Conservation (phyloP, 2,329 filamentous ascomycete genomes). For the Exophiala sp. region DNA sequence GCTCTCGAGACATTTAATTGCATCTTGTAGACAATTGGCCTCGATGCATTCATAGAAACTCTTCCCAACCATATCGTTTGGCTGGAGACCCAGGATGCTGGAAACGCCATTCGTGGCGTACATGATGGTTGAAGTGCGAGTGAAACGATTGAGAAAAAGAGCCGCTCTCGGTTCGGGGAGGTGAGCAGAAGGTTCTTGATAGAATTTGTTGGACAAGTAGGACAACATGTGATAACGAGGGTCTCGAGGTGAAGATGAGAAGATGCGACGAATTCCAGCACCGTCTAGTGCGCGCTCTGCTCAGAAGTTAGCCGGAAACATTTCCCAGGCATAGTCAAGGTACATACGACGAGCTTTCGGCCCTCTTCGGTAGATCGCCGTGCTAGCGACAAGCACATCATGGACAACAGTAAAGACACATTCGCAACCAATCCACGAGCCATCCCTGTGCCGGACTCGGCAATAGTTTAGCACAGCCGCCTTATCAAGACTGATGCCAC, state of each 20-base stretch:
- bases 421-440: slow-evolving; percentile 74
- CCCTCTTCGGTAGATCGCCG: slow-evolving; percentile 68
- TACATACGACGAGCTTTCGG: slow-evolving; percentile 70
- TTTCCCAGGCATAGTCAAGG: neutral
- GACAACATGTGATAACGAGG: slow-evolving; percentile 88
- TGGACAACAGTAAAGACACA: slow-evolving; percentile 88
- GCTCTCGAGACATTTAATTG: slow-evolving; percentile 73
- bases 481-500: slow-evolving; percentile 74
- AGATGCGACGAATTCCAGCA: slow-evolving; percentile 72
- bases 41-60: slow-evolving; percentile 88
- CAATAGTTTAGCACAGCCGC: slow-evolving; percentile 81
- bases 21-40: slow-evolving; percentile 70
- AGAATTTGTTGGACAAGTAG: slow-evolving; percentile 77
- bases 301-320: slow-evolving; percentile 20
- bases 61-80: slow-evolving; percentile 66
- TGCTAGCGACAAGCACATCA: slow-evolving; percentile 81
- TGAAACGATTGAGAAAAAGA: slow-evolving; percentile 82
- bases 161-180: slow-evolving; percentile 77
- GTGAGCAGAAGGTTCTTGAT: slow-evolving; percentile 45
- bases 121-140: slow-evolving; percentile 77
- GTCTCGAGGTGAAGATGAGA: slow-evolving; percentile 76
- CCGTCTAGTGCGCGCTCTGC: slow-evolving; percentile 73
- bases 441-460: slow-evolving; percentile 64
- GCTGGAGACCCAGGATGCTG: slow-evolving; percentile 69
- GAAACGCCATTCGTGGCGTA: slow-evolving; percentile 75